Percentiles rank a stretch among this genome's conserved stretches.
phyloP scores from a whole-genome alignment of 257 asterid genomes.

The Penstemon eatonii region DNA sequence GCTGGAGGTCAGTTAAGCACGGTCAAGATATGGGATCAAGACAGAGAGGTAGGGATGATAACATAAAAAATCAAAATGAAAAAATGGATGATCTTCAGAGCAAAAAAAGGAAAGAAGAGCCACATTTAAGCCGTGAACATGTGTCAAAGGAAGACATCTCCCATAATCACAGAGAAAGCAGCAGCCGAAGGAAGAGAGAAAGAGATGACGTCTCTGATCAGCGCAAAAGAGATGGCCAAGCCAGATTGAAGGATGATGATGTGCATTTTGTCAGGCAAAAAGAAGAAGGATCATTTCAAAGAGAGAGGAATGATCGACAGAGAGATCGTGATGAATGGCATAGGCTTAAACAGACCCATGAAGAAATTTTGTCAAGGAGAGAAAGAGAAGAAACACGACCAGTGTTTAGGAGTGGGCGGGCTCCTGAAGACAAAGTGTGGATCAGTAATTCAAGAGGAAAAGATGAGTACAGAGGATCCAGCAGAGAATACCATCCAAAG shows the following conservation, averaged over 20 bases:
- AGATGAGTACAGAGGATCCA: conserved; percentile 67
- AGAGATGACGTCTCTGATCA: conserved; percentile 76
- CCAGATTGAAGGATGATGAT: conserved; percentile 65
- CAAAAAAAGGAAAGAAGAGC: conserved; percentile 79
- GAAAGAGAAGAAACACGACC: conserved; percentile 72
- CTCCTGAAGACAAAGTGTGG: conserved; percentile 71
- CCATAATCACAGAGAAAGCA: conserved; percentile 60
- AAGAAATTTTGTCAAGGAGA: conserved; percentile 61
- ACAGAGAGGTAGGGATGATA: conserved; percentile 66
- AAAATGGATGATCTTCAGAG: conserved; percentile 52
- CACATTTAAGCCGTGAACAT: conserved; percentile 48
- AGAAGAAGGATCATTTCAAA: conserved; percentile 62
- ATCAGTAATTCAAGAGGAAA: conserved; percentile 63
- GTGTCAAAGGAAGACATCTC: conserved; percentile 58
- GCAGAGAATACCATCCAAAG: conserved; percentile 62
- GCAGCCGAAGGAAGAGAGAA: conserved; percentile 73
- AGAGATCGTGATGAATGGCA: conserved; percentile 89
- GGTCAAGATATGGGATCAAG: conserved; percentile 58
- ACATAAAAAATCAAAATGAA: conserved; percentile 49
- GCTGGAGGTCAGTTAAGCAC: conserved; percentile 58
- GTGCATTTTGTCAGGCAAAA: conserved; percentile 60
- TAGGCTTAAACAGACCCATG: conserved; percentile 61
- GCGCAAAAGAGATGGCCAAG: conserved; percentile 67
- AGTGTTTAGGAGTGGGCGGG: conserved; percentile 57
- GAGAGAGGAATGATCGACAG: conserved; percentile 74